Evolutionary conservation across 2,329 filamentous ascomycete species (phyloP), one percentile per base, ranked within the genome.

Genomic region (Neopestalotiopsis rosae): DNA sequence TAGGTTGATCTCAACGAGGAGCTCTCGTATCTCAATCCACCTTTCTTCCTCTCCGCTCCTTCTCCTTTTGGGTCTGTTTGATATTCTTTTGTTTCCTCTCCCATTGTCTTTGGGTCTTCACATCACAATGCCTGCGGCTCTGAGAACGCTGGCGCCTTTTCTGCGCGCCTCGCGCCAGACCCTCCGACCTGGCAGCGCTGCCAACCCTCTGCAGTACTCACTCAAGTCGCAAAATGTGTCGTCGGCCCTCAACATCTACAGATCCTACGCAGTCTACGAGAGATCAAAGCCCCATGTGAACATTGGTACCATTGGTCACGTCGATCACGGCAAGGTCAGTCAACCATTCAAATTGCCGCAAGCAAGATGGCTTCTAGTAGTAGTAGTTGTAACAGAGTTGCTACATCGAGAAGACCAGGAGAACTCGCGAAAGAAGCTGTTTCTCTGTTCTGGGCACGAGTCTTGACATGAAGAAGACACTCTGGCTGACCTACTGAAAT

Each of bases 281-380:
- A 91, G 96, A 80, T 91, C 87, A 80, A 99, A 99, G 89, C 96
- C 96, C 70, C 96, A 99, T 83, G 95, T 99, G 74, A 99, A 99
- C 86, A 96, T 99, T 79, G 96, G 96, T 93, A 99, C 96, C 76
- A 99, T 99, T 85, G 96, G 96, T 77, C 96, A 99, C 88, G 96
- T 99, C 85, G 96, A 99, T 90, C 95, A 99, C 86, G 95, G 95
- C 87, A 99, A 99, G 93, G 95, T 97, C 85, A 73, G 79, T 38
- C 30, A 57, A 24, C 30, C 9, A 34, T 20, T 1, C 13, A n/a
- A 28, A 3, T n/a, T 42, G 3, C n/a, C 34, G 34, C 34, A 38
- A 1, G 34, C 34, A 28, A 10, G 14, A 49, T 49, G 42, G 14
- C 14, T n/a, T 52, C 6, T n/a, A 52, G 34, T 38, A 38, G 34